These are phyloP conservation scores for Medakamo hakoo DNA, from an alignment of 139 green algal genomes.

Conservation along the genomic window DNA sequence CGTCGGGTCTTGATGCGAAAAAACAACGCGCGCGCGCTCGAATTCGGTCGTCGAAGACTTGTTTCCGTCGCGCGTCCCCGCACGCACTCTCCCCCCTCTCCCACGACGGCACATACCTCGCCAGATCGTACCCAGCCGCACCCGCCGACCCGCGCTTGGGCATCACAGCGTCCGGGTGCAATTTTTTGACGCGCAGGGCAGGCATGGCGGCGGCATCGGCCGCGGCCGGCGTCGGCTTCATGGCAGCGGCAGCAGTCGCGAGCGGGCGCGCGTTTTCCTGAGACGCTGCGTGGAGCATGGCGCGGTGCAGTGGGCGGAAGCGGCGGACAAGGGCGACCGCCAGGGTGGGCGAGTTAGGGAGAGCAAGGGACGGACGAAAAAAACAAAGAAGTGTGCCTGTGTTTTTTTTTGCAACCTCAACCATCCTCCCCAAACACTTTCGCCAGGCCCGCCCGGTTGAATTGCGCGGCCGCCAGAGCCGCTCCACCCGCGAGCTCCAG, in stretches of 20 bases:
- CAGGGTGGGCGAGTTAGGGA: neutral
- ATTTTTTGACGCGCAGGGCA: conserved; percentile 64
- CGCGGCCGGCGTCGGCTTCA: neutral
- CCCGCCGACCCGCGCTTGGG: conserved; percentile 60
- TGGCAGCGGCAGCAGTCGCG: too few species aligned
- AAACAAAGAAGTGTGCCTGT: too few species aligned
- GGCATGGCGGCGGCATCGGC: neutral
- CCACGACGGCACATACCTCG: conserved; percentile 31
- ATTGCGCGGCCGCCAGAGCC: too few species aligned
- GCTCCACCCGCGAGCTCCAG: too few species aligned
- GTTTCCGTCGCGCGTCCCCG: neutral
- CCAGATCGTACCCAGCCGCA: conserved; percentile 88
- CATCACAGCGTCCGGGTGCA: conserved; percentile 58
- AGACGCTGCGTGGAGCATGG: neutral
- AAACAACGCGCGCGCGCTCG: neutral
- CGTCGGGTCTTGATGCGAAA: neutral
- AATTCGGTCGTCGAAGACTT: neutral
- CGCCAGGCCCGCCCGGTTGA: neutral
- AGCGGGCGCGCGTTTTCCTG: neutral
- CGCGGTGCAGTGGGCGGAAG: neutral
- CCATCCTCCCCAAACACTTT: neutral
- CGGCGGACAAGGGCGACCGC: neutral
- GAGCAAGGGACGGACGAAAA: too few species aligned
- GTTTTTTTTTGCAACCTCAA: too few species aligned
- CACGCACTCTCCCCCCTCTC: neutral